Base-by-base conservation (phyloP, 768 basidiomycete genomes). In the Ephemerocybe angulata region DNA sequence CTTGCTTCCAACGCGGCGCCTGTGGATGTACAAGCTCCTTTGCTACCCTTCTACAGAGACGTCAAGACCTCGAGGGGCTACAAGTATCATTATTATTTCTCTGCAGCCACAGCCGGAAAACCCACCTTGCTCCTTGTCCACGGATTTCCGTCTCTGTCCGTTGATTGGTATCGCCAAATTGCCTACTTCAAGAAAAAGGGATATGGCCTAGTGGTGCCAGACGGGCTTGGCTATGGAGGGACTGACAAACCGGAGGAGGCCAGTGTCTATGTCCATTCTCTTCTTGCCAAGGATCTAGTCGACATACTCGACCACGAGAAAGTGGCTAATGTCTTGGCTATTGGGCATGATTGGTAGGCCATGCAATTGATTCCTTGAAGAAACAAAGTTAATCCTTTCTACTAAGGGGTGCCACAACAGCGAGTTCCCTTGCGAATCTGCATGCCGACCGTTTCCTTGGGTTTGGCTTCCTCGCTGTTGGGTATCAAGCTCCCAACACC, bases 151-250 rank as follows among this genome's bases (percentile, higher is more conserved):
- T 66, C 70, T n/a, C 71, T 70, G 17, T 72, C 76, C 2, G 55
- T 55, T 41, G 64, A 72, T 42, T 80, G 79, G 79, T 64, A 57
- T 37, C 59, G 69, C 50, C 74, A 76, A 57, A 63, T 76, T 37
- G 53, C 61, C 8, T 77, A 69, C 61, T 78, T 79, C 64, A 51
- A 64, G 21, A 56, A 64, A 8, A 60, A 67, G 55, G 79, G 78
- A 8, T 81, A 76, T 62, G 66, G 73, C 15, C 62, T 82, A 43
- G 61, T 82, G 40, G 78, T 70, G 8, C 80, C 76, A 11, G 80
- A 83, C 56, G 67, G 77, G 63, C 70, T 82, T 15, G 82, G 80
- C 11, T 80, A 79, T 46, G 82, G 80, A 13, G 73, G 68, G 0
- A 76, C 77, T 1, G 72, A 74, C 54, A 80, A 78, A 58, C 81